These are phyloP conservation scores for Ophiostoma piceae DNA, from an alignment of 2,329 filamentous ascomycete genomes.

Conservation along the genomic window DNA sequence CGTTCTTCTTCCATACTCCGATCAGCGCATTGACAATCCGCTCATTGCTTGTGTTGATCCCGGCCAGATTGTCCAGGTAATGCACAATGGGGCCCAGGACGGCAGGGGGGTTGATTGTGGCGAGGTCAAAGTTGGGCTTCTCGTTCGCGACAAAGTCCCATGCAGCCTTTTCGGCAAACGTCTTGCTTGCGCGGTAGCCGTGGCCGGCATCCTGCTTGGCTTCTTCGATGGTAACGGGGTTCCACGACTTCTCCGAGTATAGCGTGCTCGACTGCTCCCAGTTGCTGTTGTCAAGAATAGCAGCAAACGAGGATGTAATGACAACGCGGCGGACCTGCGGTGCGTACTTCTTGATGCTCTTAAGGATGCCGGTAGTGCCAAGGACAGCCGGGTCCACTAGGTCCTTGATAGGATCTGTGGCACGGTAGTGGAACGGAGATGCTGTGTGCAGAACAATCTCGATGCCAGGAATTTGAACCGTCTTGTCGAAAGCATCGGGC, in stretches of 20 bases:
- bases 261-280: slow-evolving; percentile 36
- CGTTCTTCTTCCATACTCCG: slow-evolving; percentile 43
- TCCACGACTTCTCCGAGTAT: slow-evolving; percentile 46
- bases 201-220: slow-evolving; percentile 34
- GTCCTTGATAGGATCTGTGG: slow-evolving; percentile 47
- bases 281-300: slow-evolving; percentile 40
- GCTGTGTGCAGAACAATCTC: slow-evolving; percentile 57
- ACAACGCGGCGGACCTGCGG: slow-evolving; percentile 65
- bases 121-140: slow-evolving; percentile 46
- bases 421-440: slow-evolving; percentile 54
- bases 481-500: slow-evolving; percentile 66
- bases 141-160: slow-evolving; percentile 47
- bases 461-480: slow-evolving; percentile 46
- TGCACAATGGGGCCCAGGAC: slow-evolving; percentile 51
- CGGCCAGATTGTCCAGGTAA: slow-evolving; percentile 41
- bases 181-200: slow-evolving; percentile 51
- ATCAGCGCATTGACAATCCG: slow-evolving; percentile 41
- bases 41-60: slow-evolving; percentile 36
- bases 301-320: slow-evolving; percentile 53
- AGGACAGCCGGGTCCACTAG: slow-evolving; percentile 54
- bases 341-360: slow-evolving; percentile 57
- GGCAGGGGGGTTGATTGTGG: slow-evolving; percentile 51
- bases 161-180: slow-evolving; percentile 47
- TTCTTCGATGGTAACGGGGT: slow-evolving; percentile 43
- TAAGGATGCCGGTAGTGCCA: slow-evolving; percentile 63